Conservation (phyloP, 768 basidiomycete genomes). For the Multifurca ochricompacta region DNA sequence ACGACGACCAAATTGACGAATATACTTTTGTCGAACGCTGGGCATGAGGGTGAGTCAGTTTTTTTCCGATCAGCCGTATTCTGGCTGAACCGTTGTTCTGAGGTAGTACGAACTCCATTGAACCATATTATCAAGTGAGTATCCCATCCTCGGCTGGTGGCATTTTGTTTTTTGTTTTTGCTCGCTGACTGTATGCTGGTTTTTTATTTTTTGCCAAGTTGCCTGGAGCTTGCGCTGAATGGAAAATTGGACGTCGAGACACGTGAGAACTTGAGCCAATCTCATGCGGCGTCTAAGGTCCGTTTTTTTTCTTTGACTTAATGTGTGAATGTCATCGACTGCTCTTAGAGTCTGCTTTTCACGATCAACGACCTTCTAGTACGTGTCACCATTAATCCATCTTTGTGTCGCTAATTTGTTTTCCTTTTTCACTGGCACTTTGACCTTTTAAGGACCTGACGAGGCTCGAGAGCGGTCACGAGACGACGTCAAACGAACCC, state of each 20-base stretch:
- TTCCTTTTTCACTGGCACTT: too few species aligned
- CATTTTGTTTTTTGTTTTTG: too few species aligned
- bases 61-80: too few species aligned
- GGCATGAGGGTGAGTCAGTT: conserved; percentile 54
- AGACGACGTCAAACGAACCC: conserved; percentile 68
- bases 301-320: background rate
- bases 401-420: background rate
- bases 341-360: conserved; percentile 54
- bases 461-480: conserved; percentile 64
- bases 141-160: too few species aligned
- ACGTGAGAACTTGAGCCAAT: conserved; percentile 61
- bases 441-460: conserved; percentile 50
- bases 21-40: conserved; percentile 69
- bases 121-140: conserved; percentile 78
- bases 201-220: too few species aligned
- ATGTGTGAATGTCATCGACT: background rate
- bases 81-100: too few species aligned
- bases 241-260: conserved; percentile 67
- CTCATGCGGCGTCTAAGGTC: conserved; percentile 70
- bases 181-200: conserved; percentile 34
- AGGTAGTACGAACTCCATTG: conserved; percentile 59
- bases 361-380: conserved; percentile 75
- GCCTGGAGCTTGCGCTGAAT: conserved; percentile 72
- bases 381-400: conserved; percentile 27
- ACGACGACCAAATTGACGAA: conserved; percentile 68